Conservation (phyloP, 371 early-diverging fungal genomes). For the Mortierella sp. region DNA sequence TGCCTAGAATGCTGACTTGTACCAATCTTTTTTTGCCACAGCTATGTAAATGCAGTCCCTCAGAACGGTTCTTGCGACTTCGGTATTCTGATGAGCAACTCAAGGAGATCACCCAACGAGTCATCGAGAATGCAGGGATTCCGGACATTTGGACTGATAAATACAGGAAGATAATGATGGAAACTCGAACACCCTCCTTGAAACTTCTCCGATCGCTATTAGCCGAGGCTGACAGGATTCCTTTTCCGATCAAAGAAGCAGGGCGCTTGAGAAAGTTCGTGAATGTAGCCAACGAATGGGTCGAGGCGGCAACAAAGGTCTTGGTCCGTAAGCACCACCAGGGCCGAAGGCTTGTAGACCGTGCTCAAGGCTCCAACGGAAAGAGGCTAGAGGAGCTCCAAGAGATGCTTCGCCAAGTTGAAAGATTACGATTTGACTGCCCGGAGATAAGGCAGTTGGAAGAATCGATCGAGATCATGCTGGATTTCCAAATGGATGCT, state of each 20-base stretch:
- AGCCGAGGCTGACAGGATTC: slow-evolving; percentile 62
- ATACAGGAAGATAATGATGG: slow-evolving; percentile 51
- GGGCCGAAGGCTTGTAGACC: slow-evolving; percentile 46
- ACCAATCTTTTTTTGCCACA: not conserved
- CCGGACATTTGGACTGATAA: slow-evolving; percentile 60
- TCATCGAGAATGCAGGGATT: slow-evolving; percentile 33
- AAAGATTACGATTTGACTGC: slow-evolving; percentile 59
- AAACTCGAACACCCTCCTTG: slow-evolving; percentile 62
- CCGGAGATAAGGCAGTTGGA: slow-evolving; percentile 60
- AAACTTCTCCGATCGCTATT: slow-evolving; percentile 62
- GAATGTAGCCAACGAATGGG: slow-evolving; percentile 60
- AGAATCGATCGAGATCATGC: slow-evolving; percentile 47
- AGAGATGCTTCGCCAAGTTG: slow-evolving; percentile 51
- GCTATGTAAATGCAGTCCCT: slow-evolving; percentile 66
- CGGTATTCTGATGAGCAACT: slow-evolving; percentile 69
- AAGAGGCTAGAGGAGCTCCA: slow-evolving; percentile 57
- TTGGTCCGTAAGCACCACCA: slow-evolving; percentile 56
- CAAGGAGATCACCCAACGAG: slow-evolving; percentile 51
- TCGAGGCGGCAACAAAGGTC: slow-evolving; percentile 55
- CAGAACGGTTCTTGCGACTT: slow-evolving; percentile 57
- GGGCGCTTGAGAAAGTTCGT: slow-evolving; percentile 60
- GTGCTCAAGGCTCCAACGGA: slow-evolving; percentile 26
- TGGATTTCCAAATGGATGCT: slow-evolving; percentile 47
- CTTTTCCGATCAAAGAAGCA: slow-evolving; percentile 58
- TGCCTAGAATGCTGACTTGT: not conserved